Evolutionary conservation across 345 rosid genomes (phyloP).

Genomic region (Syzygium aqueum): DNA sequence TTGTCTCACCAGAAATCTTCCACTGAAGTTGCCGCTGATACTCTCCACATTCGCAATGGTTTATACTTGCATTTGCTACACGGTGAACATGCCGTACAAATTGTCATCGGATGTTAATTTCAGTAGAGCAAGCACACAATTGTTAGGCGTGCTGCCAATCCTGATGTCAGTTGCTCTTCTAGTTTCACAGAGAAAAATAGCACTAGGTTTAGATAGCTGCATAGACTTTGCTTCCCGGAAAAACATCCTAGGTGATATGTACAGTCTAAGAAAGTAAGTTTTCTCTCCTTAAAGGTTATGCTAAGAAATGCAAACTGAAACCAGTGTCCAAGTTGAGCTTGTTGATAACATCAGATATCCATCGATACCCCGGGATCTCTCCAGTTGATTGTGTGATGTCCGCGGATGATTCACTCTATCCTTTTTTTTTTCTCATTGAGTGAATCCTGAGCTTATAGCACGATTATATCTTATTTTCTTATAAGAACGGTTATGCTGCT

Average conservation of each 20-base stretch:
- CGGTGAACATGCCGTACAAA: neutral
- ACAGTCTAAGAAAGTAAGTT: no score
- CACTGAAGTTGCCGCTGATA: neutral
- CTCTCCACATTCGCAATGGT: neutral
- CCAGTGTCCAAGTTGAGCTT: neutral
- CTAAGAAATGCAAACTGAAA: neutral
- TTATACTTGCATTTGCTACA: neutral
- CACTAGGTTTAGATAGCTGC: no score
- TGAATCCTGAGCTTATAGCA: no score
- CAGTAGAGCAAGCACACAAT: rapidly evolving
- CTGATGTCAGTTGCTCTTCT: neutral
- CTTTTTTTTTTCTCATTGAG: no score
- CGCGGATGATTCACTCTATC: no score
- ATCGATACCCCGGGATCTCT: neutral
- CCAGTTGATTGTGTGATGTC: neutral
- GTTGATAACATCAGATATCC: neutral
- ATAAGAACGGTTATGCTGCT: no score
- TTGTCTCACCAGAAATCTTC: neutral
- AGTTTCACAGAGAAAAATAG: rapidly evolving
- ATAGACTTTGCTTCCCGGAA: no score
- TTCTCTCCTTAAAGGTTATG: neutral
- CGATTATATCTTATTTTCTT: no score
- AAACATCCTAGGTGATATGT: no score
- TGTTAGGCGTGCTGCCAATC: neutral
- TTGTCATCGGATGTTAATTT: rapidly evolving